phyloP scores from a whole-genome alignment of 768 basidiomycete species.

The Asterophora lycoperdoides region DNA sequence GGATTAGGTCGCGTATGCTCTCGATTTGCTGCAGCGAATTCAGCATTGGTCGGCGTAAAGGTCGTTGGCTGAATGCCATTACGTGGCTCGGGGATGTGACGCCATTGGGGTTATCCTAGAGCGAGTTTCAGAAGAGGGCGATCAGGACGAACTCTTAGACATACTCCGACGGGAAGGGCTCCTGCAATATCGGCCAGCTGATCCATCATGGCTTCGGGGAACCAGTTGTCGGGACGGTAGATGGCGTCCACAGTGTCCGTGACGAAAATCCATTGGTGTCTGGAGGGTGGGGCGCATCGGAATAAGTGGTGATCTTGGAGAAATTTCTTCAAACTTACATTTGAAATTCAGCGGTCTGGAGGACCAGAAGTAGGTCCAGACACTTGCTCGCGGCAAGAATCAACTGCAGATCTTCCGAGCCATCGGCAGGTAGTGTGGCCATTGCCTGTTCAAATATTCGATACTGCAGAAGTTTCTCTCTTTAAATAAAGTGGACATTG shows the following conservation, averaged over 20 bases:
- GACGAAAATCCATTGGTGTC: slow-evolving; percentile 98
- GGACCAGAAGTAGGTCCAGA: slow-evolving; percentile 83
- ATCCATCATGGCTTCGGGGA: slow-evolving; percentile 87
- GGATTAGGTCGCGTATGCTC: slow-evolving; percentile 79
- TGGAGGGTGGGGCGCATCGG: slow-evolving; percentile 22
- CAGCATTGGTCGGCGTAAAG: slow-evolving; percentile 74
- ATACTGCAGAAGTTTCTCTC: slow-evolving; percentile 44
- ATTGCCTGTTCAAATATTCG: slow-evolving; percentile 86
- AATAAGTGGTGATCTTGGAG: slow-evolving; percentile 7
- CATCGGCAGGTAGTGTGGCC: slow-evolving; percentile 66
- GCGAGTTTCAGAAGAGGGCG: not conserved
- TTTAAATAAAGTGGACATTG: not conserved
- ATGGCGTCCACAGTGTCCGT: slow-evolving; percentile 96
- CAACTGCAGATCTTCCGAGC: slow-evolving; percentile 79
- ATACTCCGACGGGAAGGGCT: slow-evolving; percentile 52
- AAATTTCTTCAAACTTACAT: slow-evolving; percentile 49
- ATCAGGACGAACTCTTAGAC: slow-evolving; percentile 6
- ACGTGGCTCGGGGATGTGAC: slow-evolving; percentile 23
- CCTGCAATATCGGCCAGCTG: slow-evolving; percentile 79
- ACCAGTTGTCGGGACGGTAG: slow-evolving; percentile 79
- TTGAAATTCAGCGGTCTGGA: slow-evolving; percentile 98
- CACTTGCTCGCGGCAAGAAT: slow-evolving; percentile 91
- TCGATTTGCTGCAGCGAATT: slow-evolving; percentile 66
- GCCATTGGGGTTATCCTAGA: slow-evolving; percentile 26
- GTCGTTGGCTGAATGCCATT: slow-evolving; percentile 31